Evolutionary conservation across 352 stramenopile species (phyloP), one percentile per base, ranked within the genome.

Genomic region (Phytophthora kernoviae): DNA sequence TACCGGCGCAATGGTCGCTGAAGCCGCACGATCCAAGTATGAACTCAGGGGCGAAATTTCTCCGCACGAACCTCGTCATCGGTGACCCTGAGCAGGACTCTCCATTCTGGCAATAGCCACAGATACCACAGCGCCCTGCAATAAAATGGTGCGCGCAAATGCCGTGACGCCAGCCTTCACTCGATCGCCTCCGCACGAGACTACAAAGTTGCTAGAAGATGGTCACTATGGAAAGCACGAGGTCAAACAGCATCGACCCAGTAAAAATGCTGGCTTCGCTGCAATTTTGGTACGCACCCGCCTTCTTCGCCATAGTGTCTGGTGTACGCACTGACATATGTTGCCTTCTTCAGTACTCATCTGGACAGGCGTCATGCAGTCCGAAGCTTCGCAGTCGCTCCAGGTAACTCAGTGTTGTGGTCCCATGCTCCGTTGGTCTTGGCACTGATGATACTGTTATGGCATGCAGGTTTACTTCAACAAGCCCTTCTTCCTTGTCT

Each of bases 401-500:
- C 65, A 73, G 59, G 58, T 66, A 61, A 37, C 12, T 2, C 27
- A 20, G 18, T 14, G 9, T 18, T 43, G 4, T 4, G 26, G 17
- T 36, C 5, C 11, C 24, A 6, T 30, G 24, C 3, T 30, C 24
- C 6, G 24, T 30, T 30, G 6, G 24, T 30, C 24, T 30, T 30
- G 24, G 6, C 3, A 30, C 6, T 30, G 24, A 30, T 30, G 24
- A 30, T 30, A 37, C 20, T 44, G 10, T 20, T 2, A n/a, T 34
- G 8, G 8, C 20, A 6, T 34, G 20, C 43, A 68, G 59, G 18
- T 47, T 36, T 60, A 46, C 36, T 75, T 75, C 39, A 65, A 65
- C 52, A 75, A 75, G 55, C 65, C 77, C 0, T 84, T 82, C 53
- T 87, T 87, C 64, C 66, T 87, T 41, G 74, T 81, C 8, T 78